Evolutionary conservation across 2,329 filamentous ascomycete genomes (phyloP), one percentile per base, ranked within the genome.

Genomic region (Plenodomus lindquistii): DNA sequence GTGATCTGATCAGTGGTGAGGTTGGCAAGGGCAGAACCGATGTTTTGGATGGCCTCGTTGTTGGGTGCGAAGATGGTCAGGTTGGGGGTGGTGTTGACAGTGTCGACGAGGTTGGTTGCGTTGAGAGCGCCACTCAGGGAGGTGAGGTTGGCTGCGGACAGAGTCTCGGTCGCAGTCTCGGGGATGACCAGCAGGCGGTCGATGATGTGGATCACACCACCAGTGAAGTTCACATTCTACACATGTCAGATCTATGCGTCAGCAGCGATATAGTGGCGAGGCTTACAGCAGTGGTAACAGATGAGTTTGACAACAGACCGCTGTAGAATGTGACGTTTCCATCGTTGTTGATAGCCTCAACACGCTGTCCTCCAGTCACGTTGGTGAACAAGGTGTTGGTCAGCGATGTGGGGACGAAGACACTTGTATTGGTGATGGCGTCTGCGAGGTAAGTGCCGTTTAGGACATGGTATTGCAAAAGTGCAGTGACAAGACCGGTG

Each of bases 11-110:
- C 67, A 0, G 69, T 63, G 19, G 75, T 75, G 22, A 85, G 66
- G 48, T 77, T 76, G 21, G 69, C 65, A 10, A 84, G 63, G 2
- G 78, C 72, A 41, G 77, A 81, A 46, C 79, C 82, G 37, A 87
- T 81, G 20, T 73, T 69, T 27, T 79, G 73, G 72, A 88, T 84
- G 11, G 84, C 84, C 2, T 73, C 73, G 65, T 87, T 84, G 62
- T 73, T 78, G 1, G 86, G 85, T 0, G 81, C 84, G 55, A 89
- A 88, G 52, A 88, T 76, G 46, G 86, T 88, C 34, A 88, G 55
- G 60, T 84, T 76, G 21, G 62, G 58, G 8, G 71, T 62, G 11
- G 52, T 56, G 50, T 77, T 69, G 27, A 85, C 63, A 16, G 73
- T 67, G 2, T 71, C 57, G 17, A 74, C 54, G n/a, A 77, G 62